Evolutionary conservation across 768 basidiomycete genomes (phyloP), one percentile per base, ranked within the genome.

Genomic region (Rhodotorula sphaerocarpa): DNA sequence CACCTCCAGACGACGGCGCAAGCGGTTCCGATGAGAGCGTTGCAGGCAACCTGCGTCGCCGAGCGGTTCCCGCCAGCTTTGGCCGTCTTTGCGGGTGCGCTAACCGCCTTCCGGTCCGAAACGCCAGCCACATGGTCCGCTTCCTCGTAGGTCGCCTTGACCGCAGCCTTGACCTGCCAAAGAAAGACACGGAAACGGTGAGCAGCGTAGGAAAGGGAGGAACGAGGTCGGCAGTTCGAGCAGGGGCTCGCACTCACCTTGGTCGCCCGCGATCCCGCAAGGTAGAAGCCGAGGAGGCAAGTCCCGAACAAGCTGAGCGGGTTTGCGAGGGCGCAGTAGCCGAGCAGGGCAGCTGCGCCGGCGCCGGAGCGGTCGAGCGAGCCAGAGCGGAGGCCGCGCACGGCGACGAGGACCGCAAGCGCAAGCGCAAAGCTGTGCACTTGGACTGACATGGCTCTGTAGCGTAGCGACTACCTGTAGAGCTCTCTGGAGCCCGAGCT

Each of bases 341-440:
- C 91, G 12, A 89, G 83, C 6, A 83, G 58, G 70, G 86, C 84
- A 7, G 90, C 91, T 0, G 87, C 83, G 9, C 81, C 59, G 3
- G 89, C 88, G 25, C 90, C 92, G 36, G 82, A 82, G 0, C 80
- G 79, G 1, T 87, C 87, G 15, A 96, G 79, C 1, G 88, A 90
- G 55, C 82, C 80, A 60, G 84, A 86, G 21, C 81, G 81, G 15
- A 81, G 77, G 6, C 91, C 91, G 77, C 89, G 87, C 0, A 78
- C 67, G 36, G 83, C 81, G 16, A 55, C 30, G 28, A 54, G 45
- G 10, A 21, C 7, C 3, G 41, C 34, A 27, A 59, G 14, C 41
- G 23, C 90, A 78, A 4, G 81, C 71, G 1, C 79, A 70, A 7
- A 47, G 28, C 25, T 60, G 52, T 65, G n/a, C 2, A 39, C 34